Evolutionary conservation across 164 flowering plant species (phyloP).

Genomic region (Protea cynaroides): DNA sequence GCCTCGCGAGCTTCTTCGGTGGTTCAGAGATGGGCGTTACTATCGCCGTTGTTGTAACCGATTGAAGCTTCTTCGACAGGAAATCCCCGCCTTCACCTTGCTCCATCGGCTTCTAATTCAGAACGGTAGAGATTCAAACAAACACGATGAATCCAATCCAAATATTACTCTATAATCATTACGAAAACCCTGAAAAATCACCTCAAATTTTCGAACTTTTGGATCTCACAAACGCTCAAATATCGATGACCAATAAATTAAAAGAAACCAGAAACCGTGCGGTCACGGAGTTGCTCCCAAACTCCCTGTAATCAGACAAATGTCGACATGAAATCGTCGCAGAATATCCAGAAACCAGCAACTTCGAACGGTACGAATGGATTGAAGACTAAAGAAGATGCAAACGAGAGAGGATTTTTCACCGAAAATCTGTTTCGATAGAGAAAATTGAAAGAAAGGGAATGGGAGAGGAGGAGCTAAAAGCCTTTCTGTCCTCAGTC

Average conservation of each 20-base stretch:
- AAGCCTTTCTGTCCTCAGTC: slow-evolving; percentile 23
- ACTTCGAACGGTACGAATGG: background rate
- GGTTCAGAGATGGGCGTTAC: slow-evolving; percentile 21
- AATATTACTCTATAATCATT: slow-evolving; percentile 11
- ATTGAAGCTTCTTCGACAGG: slow-evolving; percentile 43
- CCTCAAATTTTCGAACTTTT: slow-evolving; percentile 16
- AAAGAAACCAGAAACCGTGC: background rate
- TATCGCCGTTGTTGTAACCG: slow-evolving; percentile 18
- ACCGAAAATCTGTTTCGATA: slow-evolving; percentile 1
- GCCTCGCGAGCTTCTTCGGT: slow-evolving; percentile 58
- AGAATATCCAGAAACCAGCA: slow-evolving; percentile 6
- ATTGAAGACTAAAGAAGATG: background rate
- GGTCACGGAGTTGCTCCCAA: background rate
- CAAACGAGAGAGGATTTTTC: slow-evolving; percentile 1
- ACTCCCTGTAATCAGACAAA: slow-evolving; percentile 14
- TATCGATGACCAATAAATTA: background rate
- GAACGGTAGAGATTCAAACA: slow-evolving; percentile 2
- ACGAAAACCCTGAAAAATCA: slow-evolving; percentile 17
- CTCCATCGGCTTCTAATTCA: slow-evolving; percentile 41
- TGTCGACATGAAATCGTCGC: slow-evolving; percentile 10
- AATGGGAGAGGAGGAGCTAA: slow-evolving; percentile 10
- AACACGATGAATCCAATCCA: slow-evolving; percentile 10
- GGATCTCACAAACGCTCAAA: slow-evolving; percentile 19
- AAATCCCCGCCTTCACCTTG: slow-evolving; percentile 45
- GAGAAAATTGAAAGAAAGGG: slow-evolving; percentile 11